phyloP scores from a whole-genome alignment of 768 basidiomycete species.

The Cubamyces sp. region DNA sequence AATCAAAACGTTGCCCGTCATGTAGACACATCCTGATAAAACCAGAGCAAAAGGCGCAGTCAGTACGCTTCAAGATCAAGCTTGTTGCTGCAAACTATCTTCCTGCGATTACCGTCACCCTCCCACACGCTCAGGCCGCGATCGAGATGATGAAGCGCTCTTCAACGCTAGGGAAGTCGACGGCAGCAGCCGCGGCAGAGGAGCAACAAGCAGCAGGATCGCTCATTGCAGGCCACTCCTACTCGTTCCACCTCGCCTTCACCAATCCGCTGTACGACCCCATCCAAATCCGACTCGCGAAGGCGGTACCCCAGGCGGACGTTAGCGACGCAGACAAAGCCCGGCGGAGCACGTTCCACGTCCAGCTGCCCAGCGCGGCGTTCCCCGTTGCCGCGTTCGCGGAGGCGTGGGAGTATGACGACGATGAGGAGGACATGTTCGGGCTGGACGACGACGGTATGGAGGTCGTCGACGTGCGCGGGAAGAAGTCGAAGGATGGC shows the following conservation, averaged over 20 bases:
- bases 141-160: slow-evolving; percentile 40
- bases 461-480: slow-evolving; percentile 35
- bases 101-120: slow-evolving; percentile 76
- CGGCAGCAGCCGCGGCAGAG: slow-evolving; percentile 25
- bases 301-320: slow-evolving; percentile 60
- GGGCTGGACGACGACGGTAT: slow-evolving; percentile 50
- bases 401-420: slow-evolving; percentile 98
- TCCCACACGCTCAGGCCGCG: slow-evolving; percentile 58
- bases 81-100: slow-evolving; percentile 95
- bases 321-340: slow-evolving; percentile 51
- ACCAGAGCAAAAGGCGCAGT: slow-evolving; percentile 96
- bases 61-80: slow-evolving; percentile 95
- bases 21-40: slow-evolving; percentile 98
- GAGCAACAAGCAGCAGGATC: slow-evolving; percentile 34
- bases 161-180: slow-evolving; percentile 44
- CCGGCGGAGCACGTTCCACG: slow-evolving; percentile 73
- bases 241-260: slow-evolving; percentile 87
- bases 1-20: slow-evolving; percentile 91
- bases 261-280: slow-evolving; percentile 97
- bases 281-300: slow-evolving; percentile 87
- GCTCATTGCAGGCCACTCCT: slow-evolving; percentile 79
- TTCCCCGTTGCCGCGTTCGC: slow-evolving; percentile 91
- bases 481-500: slow-evolving; percentile 50
- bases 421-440: slow-evolving; percentile 83
- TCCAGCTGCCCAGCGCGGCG: slow-evolving; percentile 74